phyloP scores from a whole-genome alignment of 169 alveolate genomes.

The Plasmodium malariae region DNA sequence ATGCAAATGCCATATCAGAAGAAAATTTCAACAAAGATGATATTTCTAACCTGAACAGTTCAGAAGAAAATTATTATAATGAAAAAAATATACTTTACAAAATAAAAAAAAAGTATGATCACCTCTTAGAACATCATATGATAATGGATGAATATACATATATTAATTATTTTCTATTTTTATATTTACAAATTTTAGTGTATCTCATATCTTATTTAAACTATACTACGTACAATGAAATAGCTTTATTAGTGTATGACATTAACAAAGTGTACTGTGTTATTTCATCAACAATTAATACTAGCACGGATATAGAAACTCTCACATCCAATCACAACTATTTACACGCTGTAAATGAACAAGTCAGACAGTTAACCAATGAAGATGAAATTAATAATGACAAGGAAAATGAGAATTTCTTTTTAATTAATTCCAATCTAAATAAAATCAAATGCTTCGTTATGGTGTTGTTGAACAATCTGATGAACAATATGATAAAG shows the following conservation, averaged over 20 bases:
- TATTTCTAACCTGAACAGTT: constrained; percentile 19
- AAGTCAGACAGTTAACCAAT: constrained; percentile 10
- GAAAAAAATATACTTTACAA: neutral
- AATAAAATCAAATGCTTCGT: constrained; percentile 65
- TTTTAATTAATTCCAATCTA: constrained; percentile 14
- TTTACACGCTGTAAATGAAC: constrained; percentile 24
- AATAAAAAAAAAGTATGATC: constrained; percentile 50
- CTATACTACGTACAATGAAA: constrained; percentile 66
- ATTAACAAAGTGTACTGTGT: constrained; percentile 52
- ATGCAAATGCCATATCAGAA: neutral
- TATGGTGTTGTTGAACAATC: constrained; percentile 37
- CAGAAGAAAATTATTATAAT: constrained; percentile 14
- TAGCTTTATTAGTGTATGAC: constrained; percentile 51
- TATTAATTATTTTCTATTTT: constrained; percentile 65
- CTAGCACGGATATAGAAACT: neutral
- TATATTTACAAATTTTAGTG: constrained; percentile 53
- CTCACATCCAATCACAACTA: constrained; percentile 4
- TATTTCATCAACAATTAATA: constrained; percentile 51
- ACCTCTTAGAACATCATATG: constrained; percentile 34
- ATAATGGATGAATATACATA: constrained; percentile 46
- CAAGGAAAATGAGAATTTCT: constrained; percentile 15
- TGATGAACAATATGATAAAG: constrained; percentile 26
- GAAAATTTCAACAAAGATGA: neutral
- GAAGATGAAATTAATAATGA: constrained; percentile 31
- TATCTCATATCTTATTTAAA: constrained; percentile 56